Conservation (phyloP, 805 yeast species). For the Wickerhamomyces strasburgensis region DNA sequence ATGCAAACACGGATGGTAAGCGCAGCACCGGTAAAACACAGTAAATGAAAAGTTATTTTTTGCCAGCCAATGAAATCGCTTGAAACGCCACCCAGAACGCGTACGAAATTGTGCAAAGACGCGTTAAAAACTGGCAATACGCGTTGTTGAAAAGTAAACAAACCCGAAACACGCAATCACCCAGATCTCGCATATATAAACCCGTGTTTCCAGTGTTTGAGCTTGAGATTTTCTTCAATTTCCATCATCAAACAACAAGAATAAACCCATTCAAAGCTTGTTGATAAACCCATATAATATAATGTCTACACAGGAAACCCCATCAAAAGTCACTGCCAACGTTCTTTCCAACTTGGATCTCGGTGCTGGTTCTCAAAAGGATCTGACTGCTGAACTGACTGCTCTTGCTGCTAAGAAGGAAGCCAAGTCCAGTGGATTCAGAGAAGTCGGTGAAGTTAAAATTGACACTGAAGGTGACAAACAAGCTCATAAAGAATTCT, state of each 20-base stretch:
- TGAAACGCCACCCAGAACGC: not conserved
- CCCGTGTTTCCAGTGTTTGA: no score
- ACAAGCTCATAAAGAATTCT: slow-evolving; percentile 49
- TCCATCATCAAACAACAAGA: not conserved
- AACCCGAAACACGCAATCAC: not conserved
- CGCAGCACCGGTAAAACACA: not conserved
- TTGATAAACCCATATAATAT: not conserved
- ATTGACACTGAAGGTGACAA: slow-evolving; percentile 22
- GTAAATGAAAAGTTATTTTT: not conserved
- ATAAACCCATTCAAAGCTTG: not conserved
- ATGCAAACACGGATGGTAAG: not conserved
- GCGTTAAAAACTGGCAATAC: not conserved
- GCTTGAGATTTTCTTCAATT: not conserved
- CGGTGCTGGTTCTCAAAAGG: slow-evolving; percentile 35
- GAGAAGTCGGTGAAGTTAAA: slow-evolving; percentile 19
- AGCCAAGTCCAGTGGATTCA: slow-evolving; percentile 11
- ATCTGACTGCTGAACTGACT: slow-evolving; percentile 36
- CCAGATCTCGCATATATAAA: not conserved
- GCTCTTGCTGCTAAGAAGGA: slow-evolving; percentile 38
- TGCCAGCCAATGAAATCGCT: not conserved
- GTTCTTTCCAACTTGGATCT: slow-evolving; percentile 51
- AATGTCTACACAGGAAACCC: slow-evolving; percentile 57
- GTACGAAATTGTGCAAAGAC: no score
- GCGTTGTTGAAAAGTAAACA: not conserved
- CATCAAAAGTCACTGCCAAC: slow-evolving; percentile 58